Percentiles rank a stretch among this genome's conserved stretches.
Conservation (phyloP, 306 rosid species). For the Mimosa bimucronata region DNA sequence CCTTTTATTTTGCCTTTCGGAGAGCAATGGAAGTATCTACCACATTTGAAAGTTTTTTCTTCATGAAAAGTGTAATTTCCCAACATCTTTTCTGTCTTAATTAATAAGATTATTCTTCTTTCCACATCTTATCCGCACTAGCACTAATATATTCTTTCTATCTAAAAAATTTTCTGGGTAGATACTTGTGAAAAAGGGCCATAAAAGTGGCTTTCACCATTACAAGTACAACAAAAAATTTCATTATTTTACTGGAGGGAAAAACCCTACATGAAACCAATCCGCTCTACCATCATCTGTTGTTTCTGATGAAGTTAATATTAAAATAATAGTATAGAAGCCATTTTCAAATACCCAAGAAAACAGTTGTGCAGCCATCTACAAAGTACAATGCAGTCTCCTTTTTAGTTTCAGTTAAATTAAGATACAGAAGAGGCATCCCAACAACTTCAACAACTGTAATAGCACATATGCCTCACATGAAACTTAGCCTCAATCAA, state of each 20-base stretch:
- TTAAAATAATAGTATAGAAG: neutral
- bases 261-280: neutral
- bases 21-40: no score
- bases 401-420: neutral
- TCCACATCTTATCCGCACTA: neutral
- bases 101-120: neutral
- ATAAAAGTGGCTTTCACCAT: neutral
- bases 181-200: neutral
- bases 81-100: neutral
- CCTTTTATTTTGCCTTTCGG: no score
- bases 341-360: neutral
- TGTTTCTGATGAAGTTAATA: neutral
- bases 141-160: neutral
- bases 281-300: neutral
- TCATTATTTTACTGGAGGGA: neutral
- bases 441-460: neutral
- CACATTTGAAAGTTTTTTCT: no score
- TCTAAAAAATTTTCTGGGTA: neutral
- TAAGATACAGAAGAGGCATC: neutral
- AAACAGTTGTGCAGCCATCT: neutral
- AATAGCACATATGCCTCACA: neutral
- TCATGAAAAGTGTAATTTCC: no score
- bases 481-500: slow-evolving; percentile 5
- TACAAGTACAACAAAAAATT: neutral
- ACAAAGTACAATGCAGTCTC: neutral